Conservation (phyloP, 2,329 filamentous ascomycete species). For the Hypoxylon sp. region DNA sequence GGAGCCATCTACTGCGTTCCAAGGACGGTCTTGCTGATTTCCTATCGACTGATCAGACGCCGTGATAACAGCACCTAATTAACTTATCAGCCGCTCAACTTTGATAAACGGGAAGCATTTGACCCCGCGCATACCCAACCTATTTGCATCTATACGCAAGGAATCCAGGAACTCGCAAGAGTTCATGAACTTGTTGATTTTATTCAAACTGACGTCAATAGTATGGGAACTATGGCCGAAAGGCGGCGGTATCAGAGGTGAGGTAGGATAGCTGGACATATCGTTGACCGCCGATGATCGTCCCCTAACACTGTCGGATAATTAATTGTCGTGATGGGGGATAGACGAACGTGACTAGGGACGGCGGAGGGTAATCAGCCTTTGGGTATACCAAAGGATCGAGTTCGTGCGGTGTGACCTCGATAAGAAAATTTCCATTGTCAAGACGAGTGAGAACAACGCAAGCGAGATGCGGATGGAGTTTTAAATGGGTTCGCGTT, state of each 20-base stretch:
- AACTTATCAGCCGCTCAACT: slow-evolving; percentile 21
- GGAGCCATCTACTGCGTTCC: slow-evolving; percentile 26
- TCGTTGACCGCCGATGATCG: neutral
- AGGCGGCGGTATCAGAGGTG: slow-evolving; percentile 6
- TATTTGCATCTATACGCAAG: slow-evolving; percentile 14
- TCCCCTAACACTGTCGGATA: neutral
- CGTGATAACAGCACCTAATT: slow-evolving; percentile 8
- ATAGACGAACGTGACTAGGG: slow-evolving; percentile 2
- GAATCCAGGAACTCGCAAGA: slow-evolving; percentile 35
- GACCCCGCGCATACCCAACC: slow-evolving; percentile 19
- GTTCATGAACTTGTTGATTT: slow-evolving; percentile 21
- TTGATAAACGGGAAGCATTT: neutral
- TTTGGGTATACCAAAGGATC: slow-evolving; percentile 16
- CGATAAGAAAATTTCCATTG: slow-evolving; percentile 30
- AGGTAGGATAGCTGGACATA: slow-evolving; percentile 27
- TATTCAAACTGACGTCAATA: neutral
- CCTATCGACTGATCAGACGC: slow-evolving; percentile 22
- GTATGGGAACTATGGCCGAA: slow-evolving; percentile 1
- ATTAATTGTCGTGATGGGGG: slow-evolving; percentile 8
- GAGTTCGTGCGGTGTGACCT: slow-evolving; percentile 9
- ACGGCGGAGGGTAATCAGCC: slow-evolving; percentile 6
- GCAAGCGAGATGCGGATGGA: slow-evolving; percentile 1
- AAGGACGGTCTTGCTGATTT: slow-evolving; percentile 18
- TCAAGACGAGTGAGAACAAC: slow-evolving; percentile 3
- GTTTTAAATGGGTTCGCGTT: slow-evolving; percentile 18